These are phyloP conservation scores for Samsoniella hepiali DNA, from an alignment of 2,329 filamentous ascomycete species.

Conservation along the genomic window DNA sequence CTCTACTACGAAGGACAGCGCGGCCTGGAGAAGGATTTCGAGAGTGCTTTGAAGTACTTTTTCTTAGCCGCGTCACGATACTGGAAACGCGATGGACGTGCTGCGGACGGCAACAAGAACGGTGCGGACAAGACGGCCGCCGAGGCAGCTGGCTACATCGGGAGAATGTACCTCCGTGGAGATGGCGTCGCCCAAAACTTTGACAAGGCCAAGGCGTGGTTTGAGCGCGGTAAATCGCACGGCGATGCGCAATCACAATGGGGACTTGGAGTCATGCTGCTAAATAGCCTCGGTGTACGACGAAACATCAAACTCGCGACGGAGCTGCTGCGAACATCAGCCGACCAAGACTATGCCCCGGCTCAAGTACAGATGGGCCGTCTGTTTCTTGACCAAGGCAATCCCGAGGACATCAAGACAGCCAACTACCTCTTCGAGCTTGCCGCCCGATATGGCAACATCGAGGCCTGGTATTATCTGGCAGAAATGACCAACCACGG, in stretches of 20 bases:
- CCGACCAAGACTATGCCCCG: slow-evolving; percentile 76
- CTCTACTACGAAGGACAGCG: slow-evolving; percentile 86
- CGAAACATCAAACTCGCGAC: slow-evolving; percentile 70
- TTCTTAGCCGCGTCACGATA: slow-evolving; percentile 73
- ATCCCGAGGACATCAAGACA: slow-evolving; percentile 63
- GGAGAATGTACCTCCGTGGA: slow-evolving; percentile 84
- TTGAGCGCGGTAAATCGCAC: slow-evolving; percentile 70
- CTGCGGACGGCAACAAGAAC: slow-evolving; percentile 64
- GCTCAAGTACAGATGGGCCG: slow-evolving; percentile 80
- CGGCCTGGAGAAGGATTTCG: slow-evolving; percentile 68
- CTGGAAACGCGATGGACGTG: slow-evolving; percentile 76
- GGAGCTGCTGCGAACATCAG: slow-evolving; percentile 72
- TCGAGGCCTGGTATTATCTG: slow-evolving; percentile 89
- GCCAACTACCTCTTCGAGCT: slow-evolving; percentile 86
- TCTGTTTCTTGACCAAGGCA: slow-evolving; percentile 81
- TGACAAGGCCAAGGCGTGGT: slow-evolving; percentile 74
- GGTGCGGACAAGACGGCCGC: slow-evolving; percentile 74
- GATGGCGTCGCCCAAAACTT: slow-evolving; percentile 81
- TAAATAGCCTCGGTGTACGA: slow-evolving; percentile 70
- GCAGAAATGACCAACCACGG: slow-evolving; percentile 82
- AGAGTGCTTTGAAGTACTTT: slow-evolving; percentile 76
- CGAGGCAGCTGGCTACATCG: slow-evolving; percentile 83
- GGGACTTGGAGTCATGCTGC: slow-evolving; percentile 76
- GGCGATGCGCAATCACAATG: slow-evolving; percentile 83
- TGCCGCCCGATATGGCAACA: slow-evolving; percentile 75